Conservation (phyloP, 176 grass and related monocot genomes). For the Eleusine indica region DNA sequence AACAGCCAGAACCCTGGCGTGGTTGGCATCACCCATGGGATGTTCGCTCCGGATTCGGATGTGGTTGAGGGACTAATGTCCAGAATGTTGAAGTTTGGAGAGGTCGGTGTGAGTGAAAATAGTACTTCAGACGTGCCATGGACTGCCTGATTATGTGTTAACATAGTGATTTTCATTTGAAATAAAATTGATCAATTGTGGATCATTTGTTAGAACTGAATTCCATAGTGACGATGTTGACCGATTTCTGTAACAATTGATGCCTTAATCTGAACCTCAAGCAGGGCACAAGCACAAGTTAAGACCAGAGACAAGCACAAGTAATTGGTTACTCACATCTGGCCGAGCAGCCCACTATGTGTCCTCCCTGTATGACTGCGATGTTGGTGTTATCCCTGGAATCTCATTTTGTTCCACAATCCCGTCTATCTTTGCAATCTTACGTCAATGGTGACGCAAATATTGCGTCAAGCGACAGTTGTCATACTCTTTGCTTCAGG, state of each 20-base stretch:
- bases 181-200: neutral
- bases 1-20: slow-evolving; percentile 63
- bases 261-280: neutral
- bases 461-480: slow-evolving; percentile 28
- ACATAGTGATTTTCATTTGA: neutral
- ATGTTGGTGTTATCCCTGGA: slow-evolving; percentile 13
- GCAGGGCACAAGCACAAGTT: neutral
- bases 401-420: slow-evolving; percentile 16
- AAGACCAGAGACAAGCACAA: neutral
- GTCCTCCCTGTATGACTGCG: slow-evolving; percentile 6
- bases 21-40: slow-evolving; percentile 41
- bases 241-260: neutral
- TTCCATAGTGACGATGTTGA: neutral
- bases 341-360: neutral
- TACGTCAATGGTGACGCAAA: slow-evolving; percentile 30
- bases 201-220: neutral
- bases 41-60: slow-evolving; percentile 51
- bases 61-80: slow-evolving; percentile 36
- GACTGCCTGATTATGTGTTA: slow-evolving; percentile 21
- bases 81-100: slow-evolving; percentile 50
- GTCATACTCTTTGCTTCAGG: slow-evolving; percentile 25
- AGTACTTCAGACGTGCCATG: slow-evolving; percentile 13
- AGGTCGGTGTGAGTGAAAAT: slow-evolving; percentile 17
- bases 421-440: neutral
- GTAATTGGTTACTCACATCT: neutral